Conservation (phyloP, 2,329 filamentous ascomycete species). For the Xylariomycetidae sp. region DNA sequence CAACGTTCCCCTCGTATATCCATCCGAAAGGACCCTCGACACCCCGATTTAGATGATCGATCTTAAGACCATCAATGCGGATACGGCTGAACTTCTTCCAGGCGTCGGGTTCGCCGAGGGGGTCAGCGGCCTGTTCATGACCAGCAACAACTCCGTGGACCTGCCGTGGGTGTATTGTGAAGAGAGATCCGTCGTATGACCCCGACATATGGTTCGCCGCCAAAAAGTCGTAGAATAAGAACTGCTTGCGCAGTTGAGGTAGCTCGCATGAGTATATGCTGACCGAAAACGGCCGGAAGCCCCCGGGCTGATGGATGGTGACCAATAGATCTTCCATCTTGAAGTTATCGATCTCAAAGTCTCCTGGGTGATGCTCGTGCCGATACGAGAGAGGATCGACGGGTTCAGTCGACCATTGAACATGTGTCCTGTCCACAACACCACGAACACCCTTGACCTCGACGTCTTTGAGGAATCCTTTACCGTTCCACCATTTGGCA, state of each 20-base stretch:
- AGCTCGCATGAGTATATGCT: conserved; percentile 96
- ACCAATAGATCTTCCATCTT: conserved; percentile 91
- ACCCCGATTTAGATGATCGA: conserved; percentile 91
- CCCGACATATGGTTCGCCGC: conserved; percentile 95
- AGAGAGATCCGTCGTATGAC: conserved; percentile 89
- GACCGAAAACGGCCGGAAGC: conserved; percentile 89
- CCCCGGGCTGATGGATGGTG: conserved; percentile 82
- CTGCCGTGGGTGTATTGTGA: conserved; percentile 93
- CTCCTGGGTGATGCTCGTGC: conserved; percentile 80
- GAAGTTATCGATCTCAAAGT: conserved; percentile 96
- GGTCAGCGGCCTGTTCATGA: conserved; percentile 50
- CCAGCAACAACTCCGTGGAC: conserved; percentile 71
- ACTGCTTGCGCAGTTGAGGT: conserved; percentile 87
- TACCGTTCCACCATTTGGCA: conserved; percentile 98
- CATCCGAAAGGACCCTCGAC: conserved; percentile 93
- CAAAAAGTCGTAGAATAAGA: conserved; percentile 96
- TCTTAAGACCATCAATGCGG: conserved; percentile 86
- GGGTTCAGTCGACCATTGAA: conserved; percentile 62
- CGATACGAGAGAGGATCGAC: conserved; percentile 82
- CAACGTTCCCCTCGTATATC: conserved; percentile 96
- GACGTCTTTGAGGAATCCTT: conserved; percentile 83
- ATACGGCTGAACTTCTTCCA: conserved; percentile 97
- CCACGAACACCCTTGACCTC: conserved; percentile 91
- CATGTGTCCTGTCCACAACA: conserved; percentile 82
- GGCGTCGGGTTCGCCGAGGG: conserved; percentile 58